Conservation (phyloP, 1,139 yeast genomes). For the Groenewaldozyma auringiensis region DNA sequence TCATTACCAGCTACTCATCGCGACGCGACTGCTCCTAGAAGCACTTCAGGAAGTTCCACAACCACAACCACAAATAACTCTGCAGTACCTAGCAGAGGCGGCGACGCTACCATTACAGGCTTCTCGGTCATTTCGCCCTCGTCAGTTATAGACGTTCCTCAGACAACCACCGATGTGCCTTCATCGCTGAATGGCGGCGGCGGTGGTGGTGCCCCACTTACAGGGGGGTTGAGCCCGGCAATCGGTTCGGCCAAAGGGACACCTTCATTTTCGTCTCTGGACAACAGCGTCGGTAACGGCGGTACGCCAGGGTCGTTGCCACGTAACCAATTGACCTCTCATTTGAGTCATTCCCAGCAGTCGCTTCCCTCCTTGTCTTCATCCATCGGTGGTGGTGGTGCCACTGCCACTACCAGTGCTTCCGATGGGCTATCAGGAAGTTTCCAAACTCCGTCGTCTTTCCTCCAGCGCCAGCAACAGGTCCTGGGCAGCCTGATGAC, state of each 20-base stretch:
- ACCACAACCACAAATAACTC: background rate
- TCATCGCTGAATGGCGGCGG: background rate
- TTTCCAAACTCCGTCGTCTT: slow-evolving; percentile 4
- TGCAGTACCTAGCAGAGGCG: background rate
- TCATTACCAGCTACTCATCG: background rate
- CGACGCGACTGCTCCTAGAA: background rate
- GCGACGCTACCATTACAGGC: background rate
- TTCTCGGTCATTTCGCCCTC: background rate
- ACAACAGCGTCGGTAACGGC: background rate
- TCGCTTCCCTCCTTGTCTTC: too few relatives aligned
- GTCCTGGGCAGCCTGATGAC: background rate
- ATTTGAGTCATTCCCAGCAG: too few relatives aligned
- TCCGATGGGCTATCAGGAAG: background rate
- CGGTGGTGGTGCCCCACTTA: too few relatives aligned
- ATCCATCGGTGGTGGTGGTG: too few relatives aligned
- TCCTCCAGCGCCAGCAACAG: background rate
- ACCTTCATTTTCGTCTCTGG: background rate
- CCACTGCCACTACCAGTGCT: background rate
- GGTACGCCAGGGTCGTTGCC: background rate
- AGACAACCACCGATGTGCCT: slow-evolving; percentile 7
- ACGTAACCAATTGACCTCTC: background rate
- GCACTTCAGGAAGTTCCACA: background rate
- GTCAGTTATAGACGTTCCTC: slow-evolving; percentile 6
- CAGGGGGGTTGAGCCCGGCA: background rate
- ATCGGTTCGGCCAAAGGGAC: background rate